phyloP scores from a whole-genome alignment of 23 red algal genomes.

The Chondrus crispus region DNA sequence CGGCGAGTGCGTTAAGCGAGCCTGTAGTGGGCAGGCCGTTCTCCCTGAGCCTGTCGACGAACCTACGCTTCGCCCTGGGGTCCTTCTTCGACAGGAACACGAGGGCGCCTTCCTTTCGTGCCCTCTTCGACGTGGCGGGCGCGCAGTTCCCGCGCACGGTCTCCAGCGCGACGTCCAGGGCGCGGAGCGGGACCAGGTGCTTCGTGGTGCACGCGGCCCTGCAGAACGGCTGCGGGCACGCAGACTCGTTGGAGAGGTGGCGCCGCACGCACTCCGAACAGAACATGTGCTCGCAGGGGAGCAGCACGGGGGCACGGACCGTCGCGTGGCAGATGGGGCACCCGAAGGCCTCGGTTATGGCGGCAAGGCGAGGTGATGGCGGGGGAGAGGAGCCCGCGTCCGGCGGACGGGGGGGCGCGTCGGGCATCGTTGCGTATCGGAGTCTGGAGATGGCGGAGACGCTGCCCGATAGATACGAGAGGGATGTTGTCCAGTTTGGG shows the following conservation, averaged over 20 bases:
- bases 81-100: background rate
- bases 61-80: background rate
- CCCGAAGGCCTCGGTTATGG: background rate
- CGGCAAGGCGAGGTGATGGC: too few relatives aligned
- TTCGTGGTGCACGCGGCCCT: background rate
- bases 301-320: slow-evolving; percentile 23
- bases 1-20: background rate
- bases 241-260: slow-evolving; percentile 10
- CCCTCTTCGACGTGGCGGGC: background rate
- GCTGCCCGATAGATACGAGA: too few relatives aligned
- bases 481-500: too few relatives aligned
- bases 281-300: slow-evolving; percentile 32
- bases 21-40: background rate
- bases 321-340: slow-evolving; percentile 34
- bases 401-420: too few relatives aligned
- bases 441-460: too few relatives aligned
- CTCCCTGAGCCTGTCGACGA: background rate
- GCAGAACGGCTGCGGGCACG: slow-evolving; percentile 26
- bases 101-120: background rate
- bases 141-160: background rate
- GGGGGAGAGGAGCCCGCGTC: too few relatives aligned
- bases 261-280: slow-evolving; percentile 39
- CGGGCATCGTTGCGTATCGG: too few relatives aligned
- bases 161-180: background rate
- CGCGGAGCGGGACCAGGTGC: background rate